These are phyloP conservation scores for Diphasiastrum complanatum DNA, from an alignment of 83 land plant genomes.

Conservation along the genomic window DNA sequence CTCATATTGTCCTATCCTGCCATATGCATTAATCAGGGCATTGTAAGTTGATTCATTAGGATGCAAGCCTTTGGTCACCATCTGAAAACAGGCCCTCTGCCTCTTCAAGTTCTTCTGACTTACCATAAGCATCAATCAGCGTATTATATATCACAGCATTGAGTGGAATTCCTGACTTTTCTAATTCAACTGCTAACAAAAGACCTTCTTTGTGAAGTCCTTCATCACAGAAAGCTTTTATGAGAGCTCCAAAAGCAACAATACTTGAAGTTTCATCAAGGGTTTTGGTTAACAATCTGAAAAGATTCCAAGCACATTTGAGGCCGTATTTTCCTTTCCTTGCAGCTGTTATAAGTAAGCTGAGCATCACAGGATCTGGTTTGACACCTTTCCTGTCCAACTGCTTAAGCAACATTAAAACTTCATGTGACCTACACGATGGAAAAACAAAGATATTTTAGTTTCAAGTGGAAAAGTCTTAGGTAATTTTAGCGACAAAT, in stretches of 20 bases:
- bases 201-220: slow-evolving; percentile 63
- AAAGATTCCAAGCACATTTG: slow-evolving; percentile 62
- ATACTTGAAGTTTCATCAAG: slow-evolving; percentile 46
- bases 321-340: slow-evolving; percentile 40
- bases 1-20: background rate
- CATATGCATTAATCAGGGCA: background rate
- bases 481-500: background rate
- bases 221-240: slow-evolving; percentile 70
- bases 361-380: slow-evolving; percentile 67
- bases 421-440: slow-evolving; percentile 56
- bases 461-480: background rate
- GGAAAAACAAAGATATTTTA: background rate
- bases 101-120: background rate
- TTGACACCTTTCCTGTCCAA: slow-evolving; percentile 44
- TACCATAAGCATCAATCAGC: background rate
- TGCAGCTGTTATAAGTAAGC: slow-evolving; percentile 52
- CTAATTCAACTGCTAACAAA: slow-evolving; percentile 37
- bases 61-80: background rate
- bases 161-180: background rate
- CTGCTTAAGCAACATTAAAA: slow-evolving; percentile 41
- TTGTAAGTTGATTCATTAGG: background rate
- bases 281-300: slow-evolving; percentile 46
- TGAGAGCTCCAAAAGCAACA: slow-evolving; percentile 52
- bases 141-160: background rate
- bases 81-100: background rate